A percentile compares a stretch with the other conserved stretches of the same genome.
Conservation (phyloP, 2,329 filamentous ascomycete genomes). For the Leptographium wingfieldii region DNA sequence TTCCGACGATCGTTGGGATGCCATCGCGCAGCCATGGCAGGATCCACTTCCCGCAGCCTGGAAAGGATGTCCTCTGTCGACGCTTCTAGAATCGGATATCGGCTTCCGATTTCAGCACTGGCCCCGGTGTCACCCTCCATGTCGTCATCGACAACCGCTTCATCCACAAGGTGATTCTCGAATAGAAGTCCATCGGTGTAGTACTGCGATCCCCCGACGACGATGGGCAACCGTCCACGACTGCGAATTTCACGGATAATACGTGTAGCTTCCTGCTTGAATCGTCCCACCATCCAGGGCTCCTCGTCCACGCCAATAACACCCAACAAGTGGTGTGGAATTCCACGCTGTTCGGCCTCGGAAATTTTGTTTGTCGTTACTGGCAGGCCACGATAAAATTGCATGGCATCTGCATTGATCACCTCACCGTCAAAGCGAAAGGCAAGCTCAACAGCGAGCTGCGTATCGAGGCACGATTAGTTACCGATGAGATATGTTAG, state of each 20-base stretch:
- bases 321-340: conserved; percentile 81
- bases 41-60: conserved; percentile 69
- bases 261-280: conserved; percentile 54
- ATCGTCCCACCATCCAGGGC: conserved; percentile 73
- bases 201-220: conserved; percentile 93
- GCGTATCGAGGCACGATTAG: not conserved
- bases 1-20: conserved; percentile 88
- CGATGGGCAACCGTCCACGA: conserved; percentile 70
- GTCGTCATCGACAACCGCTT: conserved; percentile 6
- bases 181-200: conserved; percentile 87
- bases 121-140: not conserved
- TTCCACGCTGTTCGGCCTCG: conserved; percentile 55
- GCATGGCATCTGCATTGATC: conserved; percentile 97
- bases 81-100: conserved; percentile 55
- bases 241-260: conserved; percentile 66
- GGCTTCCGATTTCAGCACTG: conserved; percentile 23
- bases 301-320: conserved; percentile 62
- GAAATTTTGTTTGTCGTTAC: conserved; percentile 94
- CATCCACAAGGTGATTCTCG: conserved; percentile 50
- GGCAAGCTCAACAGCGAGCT: conserved; percentile 87
- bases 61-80: conserved; percentile 59
- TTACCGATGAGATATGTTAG: not conserved
- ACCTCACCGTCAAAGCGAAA: conserved; percentile 77
- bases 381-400: conserved; percentile 83
- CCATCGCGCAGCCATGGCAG: conserved; percentile 80